These are phyloP conservation scores for Aspergillus nomiae DNA, from an alignment of 2,329 filamentous ascomycete genomes.

Conservation along the genomic window DNA sequence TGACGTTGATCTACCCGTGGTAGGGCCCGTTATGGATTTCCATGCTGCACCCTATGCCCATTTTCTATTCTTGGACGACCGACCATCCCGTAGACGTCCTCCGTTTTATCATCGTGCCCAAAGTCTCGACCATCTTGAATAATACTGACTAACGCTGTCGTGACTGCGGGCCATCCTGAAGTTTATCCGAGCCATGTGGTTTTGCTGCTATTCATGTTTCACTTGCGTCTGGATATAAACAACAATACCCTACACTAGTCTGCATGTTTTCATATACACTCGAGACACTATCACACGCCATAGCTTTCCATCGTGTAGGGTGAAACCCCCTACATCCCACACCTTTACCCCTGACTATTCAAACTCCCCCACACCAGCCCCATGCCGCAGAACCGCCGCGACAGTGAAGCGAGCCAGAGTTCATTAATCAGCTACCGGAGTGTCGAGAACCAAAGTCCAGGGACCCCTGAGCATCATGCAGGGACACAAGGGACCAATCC, in stretches of 20 bases:
- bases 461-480: not conserved
- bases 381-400: slow-evolving; percentile 3
- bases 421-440: slow-evolving; percentile 15
- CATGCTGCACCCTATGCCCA: not conserved
- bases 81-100: not conserved
- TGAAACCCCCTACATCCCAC: not conserved
- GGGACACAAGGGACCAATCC: no score
- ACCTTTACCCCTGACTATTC: not conserved
- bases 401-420: slow-evolving; percentile 6
- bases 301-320: no score
- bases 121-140: not conserved
- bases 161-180: not conserved
- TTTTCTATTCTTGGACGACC: not conserved
- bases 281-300: not conserved
- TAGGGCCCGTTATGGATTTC: not conserved
- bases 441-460: not conserved
- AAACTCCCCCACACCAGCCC: not conserved
- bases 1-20: not conserved
- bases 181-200: not conserved
- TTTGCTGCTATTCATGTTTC: not conserved
- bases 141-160: not conserved
- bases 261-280: not conserved
- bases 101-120: not conserved
- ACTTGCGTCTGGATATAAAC: not conserved
- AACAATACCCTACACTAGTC: not conserved